A percentile compares a stretch with the other conserved stretches of the same genome.
phyloP scores from a whole-genome alignment of 768 basidiomycete species.

The Phanerochaete sordida region DNA sequence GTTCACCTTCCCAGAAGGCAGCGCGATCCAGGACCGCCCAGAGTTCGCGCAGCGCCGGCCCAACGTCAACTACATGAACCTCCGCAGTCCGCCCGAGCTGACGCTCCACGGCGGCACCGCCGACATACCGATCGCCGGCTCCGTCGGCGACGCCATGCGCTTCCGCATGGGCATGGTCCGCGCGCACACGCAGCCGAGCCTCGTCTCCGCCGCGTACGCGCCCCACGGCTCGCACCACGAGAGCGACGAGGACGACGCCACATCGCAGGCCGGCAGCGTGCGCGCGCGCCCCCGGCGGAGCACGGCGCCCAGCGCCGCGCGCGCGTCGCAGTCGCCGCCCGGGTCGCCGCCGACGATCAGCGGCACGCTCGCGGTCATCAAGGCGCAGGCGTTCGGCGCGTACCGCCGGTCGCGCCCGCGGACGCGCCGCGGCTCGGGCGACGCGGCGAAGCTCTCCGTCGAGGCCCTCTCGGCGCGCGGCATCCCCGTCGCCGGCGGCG shows the following conservation, averaged over 20 bases:
- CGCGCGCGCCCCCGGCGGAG: constrained; percentile 8
- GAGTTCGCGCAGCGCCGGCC: constrained; percentile 37
- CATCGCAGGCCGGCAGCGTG: constrained; percentile 25
- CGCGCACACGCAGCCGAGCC: constrained; percentile 24
- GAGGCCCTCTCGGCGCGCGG: constrained; percentile 82
- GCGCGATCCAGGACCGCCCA: constrained; percentile 50
- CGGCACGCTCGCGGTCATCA: constrained; percentile 85
- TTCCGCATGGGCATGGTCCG: constrained; percentile 40
- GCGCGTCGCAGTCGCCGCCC: constrained; percentile 44
- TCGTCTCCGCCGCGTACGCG: constrained; percentile 45
- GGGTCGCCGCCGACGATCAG: constrained; percentile 51
- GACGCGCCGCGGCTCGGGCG: constrained; percentile 69
- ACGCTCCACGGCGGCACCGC: constrained; percentile 73
- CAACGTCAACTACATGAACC: not conserved
- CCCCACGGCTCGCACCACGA: constrained; percentile 47
- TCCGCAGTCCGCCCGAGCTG: constrained; percentile 52
- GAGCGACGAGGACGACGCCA: constrained; percentile 48
- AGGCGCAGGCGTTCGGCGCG: constrained; percentile 86
- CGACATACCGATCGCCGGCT: constrained; percentile 56
- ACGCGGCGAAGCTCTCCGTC: constrained; percentile 69
- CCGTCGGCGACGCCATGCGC: constrained; percentile 53
- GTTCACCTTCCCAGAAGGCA: constrained; percentile 57
- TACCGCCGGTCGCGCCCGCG: constrained; percentile 74
- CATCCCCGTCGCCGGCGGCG: constrained; percentile 46
- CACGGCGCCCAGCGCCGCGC: constrained; percentile 25